A percentile compares a stretch with the other conserved stretches of the same genome.
Evolutionary conservation across 768 basidiomycete genomes (phyloP).

Genomic region (Baorangia bicolor): DNA sequence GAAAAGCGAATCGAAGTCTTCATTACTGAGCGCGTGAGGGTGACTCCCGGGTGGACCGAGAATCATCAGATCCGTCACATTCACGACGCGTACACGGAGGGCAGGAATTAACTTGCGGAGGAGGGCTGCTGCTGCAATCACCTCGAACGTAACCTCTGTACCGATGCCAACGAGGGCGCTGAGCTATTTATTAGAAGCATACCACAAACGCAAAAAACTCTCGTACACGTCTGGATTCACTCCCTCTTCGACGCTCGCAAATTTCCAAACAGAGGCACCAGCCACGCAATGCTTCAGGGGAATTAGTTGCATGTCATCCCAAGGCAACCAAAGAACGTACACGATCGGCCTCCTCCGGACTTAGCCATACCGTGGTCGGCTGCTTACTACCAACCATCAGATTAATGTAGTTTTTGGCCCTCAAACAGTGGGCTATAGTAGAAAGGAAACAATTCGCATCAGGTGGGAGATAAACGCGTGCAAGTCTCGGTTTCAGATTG

Average conservation of each 20-base stretch:
- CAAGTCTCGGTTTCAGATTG: constrained; percentile 65
- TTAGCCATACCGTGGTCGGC: constrained; percentile 76
- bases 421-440: constrained; percentile 79
- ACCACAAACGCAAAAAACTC: neutral
- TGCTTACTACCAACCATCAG: constrained; percentile 89
- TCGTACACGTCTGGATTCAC: constrained; percentile 67
- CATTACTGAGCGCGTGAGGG: constrained; percentile 67
- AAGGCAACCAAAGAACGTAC: constrained; percentile 32
- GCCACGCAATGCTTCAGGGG: constrained; percentile 70
- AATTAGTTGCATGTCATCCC: neutral
- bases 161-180: constrained; percentile 85
- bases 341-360: constrained; percentile 69
- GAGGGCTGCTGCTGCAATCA: constrained; percentile 81
- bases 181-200: constrained; percentile 3
- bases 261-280: constrained; percentile 85
- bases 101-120: constrained; percentile 67
- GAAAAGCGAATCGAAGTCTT: constrained; percentile 69
- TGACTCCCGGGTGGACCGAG: constrained; percentile 67
- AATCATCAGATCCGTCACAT: constrained; percentile 89
- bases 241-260: constrained; percentile 73
- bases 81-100: constrained; percentile 82
- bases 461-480: constrained; percentile 84
- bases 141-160: constrained; percentile 86
- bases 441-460: constrained; percentile 87
- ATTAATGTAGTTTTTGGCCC: constrained; percentile 84